These are phyloP conservation scores for Sugiyamaella xylanicola DNA, from an alignment of 1,139 yeast genomes.

Conservation along the genomic window DNA sequence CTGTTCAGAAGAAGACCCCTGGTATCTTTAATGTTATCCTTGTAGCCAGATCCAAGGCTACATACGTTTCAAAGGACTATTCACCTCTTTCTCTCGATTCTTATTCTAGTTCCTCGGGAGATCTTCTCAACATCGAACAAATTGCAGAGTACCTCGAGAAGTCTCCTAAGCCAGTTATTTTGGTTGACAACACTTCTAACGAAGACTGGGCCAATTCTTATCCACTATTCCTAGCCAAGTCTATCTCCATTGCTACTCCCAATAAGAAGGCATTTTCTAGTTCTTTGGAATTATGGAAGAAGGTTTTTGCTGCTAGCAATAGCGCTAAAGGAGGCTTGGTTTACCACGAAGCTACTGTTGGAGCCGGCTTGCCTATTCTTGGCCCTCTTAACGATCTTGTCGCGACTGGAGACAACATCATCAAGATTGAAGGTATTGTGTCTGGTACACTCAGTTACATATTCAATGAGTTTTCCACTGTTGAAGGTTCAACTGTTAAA, in stretches of 20 bases:
- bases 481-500: constrained; percentile 58
- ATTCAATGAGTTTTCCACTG: constrained; percentile 86
- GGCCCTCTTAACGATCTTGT: constrained; percentile 85
- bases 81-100: constrained; percentile 63
- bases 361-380: constrained; percentile 95
- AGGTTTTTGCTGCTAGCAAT: constrained; percentile 57
- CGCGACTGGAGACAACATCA: constrained; percentile 88
- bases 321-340: constrained; percentile 71
- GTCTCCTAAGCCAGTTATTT: constrained; percentile 73
- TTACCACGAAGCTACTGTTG: constrained; percentile 98
- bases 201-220: constrained; percentile 73
- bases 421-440: constrained; percentile 91
- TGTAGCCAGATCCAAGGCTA: constrained; percentile 72
- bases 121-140: constrained; percentile 54
- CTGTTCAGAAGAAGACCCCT: constrained; percentile 46
- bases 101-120: constrained; percentile 47
- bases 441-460: constrained; percentile 97
- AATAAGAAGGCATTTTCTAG: constrained; percentile 97
- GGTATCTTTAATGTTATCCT: constrained; percentile 69
- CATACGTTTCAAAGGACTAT: constrained; percentile 69
- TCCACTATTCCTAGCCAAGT: constrained; percentile 69
- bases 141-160: constrained; percentile 63
- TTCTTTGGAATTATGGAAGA: constrained; percentile 71
- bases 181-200: constrained; percentile 93
- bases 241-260: constrained; percentile 95